Evolutionary conservation across 352 stramenopile species (phyloP).

Genomic region (Blastocystis sp.): DNA sequence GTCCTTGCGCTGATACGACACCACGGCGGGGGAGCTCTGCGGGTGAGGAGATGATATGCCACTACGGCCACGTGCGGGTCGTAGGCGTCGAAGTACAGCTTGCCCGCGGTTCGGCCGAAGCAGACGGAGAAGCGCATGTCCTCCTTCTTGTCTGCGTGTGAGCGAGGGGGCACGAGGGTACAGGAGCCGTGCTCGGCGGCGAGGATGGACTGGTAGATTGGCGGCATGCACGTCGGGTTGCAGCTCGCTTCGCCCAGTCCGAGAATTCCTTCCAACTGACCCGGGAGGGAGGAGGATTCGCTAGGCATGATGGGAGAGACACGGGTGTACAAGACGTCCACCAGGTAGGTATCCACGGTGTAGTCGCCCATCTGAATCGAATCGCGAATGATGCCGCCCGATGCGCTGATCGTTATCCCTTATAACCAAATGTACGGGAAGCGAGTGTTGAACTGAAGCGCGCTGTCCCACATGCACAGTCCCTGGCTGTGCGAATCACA

Average conservation of each 20-base stretch:
- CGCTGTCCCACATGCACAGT: conserved; percentile 41
- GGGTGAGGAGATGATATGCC: background rate
- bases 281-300: conserved; percentile 14
- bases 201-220: conserved; percentile 23
- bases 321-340: conserved; percentile 8
- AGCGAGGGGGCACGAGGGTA: background rate
- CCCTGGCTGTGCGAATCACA: conserved; percentile 30
- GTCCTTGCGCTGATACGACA: background rate
- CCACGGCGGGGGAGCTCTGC: background rate
- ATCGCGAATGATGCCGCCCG: conserved; percentile 4
- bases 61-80: background rate
- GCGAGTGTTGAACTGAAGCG: conserved; percentile 45
- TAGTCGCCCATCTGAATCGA: background rate
- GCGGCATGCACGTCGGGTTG: conserved; percentile 32
- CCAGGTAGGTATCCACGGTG: background rate
- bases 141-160: conserved; percentile 2
- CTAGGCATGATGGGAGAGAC: background rate
- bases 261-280: background rate
- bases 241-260: conserved; percentile 27
- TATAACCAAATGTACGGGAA: background rate
- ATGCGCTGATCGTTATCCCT: background rate
- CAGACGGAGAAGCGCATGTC: conserved; percentile 43
- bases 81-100: background rate
- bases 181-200: background rate
- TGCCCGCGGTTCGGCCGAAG: background rate